Base-by-base conservation (phyloP, 2,329 filamentous ascomycete genomes). In the Aspergillus ochraceoroseus region DNA sequence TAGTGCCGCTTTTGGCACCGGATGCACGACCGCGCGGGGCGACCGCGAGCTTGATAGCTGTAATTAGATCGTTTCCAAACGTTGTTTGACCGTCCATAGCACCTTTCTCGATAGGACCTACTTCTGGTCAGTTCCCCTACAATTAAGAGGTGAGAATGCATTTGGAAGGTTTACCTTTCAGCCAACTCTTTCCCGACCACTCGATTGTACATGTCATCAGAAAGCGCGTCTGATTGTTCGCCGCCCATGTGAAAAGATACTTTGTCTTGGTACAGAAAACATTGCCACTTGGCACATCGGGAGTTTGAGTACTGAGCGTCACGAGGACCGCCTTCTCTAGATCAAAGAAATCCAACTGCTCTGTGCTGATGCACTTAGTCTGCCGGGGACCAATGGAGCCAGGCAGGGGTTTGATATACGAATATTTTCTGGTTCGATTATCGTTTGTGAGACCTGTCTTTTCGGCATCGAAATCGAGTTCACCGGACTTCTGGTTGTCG, bases 141-240 rank as follows among this genome's bases (percentile, higher is more conserved):
- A n/a, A n/a, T n/a, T n/a, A n/a, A n/a, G n/a, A n/a, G n/a, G n/a
- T n/a, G n/a, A n/a, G n/a, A n/a, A n/a, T n/a, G n/a, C n/a, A n/a
- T n/a, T n/a, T n/a, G n/a, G n/a, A 6, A 4, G 46, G 59, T 72
- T 61, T 71, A 94, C 89, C 87, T 71, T 92, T 95, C 31, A 98
- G 70, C 92, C 92, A 98, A 70, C 89, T 95, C 74, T 96, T 98
- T 54, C 89, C 89, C 3, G 83, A 83, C 94, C 94, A 98, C 59
- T 98, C 94, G 29, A 95, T 85, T 2, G 81, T 83, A 62, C 87
- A 95, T 52, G 83, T 95, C 68, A 90, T 83, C 47, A 92, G 80
- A 19, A 98, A 70, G 18, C 88, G 78, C 1, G 94, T 98, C 26
- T 80, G 72, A 56, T 95, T 95, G 47, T 82, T 83, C 35, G 92